Conservation (phyloP, 495 filamentous ascomycete species). For the Neurospora tetrasperma region DNA sequence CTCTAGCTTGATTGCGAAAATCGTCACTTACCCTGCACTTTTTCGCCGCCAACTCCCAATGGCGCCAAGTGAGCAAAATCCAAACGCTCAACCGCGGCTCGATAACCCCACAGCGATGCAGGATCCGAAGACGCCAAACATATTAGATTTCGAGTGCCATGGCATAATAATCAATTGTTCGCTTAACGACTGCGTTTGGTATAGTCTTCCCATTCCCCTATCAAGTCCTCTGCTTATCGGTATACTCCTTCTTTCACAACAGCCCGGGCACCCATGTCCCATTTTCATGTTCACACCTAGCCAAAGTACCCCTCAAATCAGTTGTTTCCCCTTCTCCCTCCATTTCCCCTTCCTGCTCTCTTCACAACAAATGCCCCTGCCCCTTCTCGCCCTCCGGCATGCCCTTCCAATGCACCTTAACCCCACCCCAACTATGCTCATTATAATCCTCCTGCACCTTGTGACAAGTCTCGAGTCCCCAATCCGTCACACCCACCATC, state of each 20-base stretch:
- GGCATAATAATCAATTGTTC: background rate
- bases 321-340: background rate
- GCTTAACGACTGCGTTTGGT: background rate
- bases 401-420: slow-evolving; percentile 67
- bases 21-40: background rate
- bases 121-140: background rate
- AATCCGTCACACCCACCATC: slow-evolving; percentile 89
- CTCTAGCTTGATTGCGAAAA: background rate
- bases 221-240: background rate
- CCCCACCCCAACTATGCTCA: slow-evolving; percentile 71
- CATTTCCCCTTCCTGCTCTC: background rate
- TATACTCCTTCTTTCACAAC: background rate
- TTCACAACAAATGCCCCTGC: background rate
- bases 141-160: background rate
- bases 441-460: slow-evolving; percentile 82
- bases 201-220: background rate
- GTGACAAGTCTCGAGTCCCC: slow-evolving; percentile 72
- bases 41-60: background rate
- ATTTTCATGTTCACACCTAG: background rate
- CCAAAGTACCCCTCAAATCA: background rate
- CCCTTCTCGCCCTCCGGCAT: background rate
- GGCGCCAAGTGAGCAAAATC: background rate
- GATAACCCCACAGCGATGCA: background rate
- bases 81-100: background rate
- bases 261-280: background rate